phyloP scores from a whole-genome alignment of 345 rosid genomes.

The thale cress (Arabidopsis thaliana) region DNA sequence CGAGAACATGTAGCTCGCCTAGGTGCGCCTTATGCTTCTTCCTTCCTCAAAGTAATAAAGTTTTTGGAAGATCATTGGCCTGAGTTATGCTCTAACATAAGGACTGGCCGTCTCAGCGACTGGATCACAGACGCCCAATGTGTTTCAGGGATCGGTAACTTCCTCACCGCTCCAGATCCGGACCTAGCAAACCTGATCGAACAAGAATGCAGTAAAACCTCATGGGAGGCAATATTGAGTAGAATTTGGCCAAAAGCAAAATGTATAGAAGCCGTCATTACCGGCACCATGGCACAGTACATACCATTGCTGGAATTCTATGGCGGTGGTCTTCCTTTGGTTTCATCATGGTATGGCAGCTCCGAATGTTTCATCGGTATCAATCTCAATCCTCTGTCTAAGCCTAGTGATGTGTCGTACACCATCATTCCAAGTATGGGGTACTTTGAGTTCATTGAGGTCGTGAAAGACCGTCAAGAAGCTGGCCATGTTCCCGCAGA shows the following conservation, averaged over 20 bases:
- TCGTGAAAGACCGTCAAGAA: constrained; percentile 53
- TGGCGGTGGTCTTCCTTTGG: constrained; percentile 75
- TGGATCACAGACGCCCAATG: constrained; percentile 82
- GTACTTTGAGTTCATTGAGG: constrained; percentile 78
- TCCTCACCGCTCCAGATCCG: constrained; percentile 53
- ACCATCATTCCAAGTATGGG: constrained; percentile 82
- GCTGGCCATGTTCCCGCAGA: constrained; percentile 18
- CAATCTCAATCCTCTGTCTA: constrained; percentile 65
- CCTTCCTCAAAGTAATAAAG: constrained; percentile 80
- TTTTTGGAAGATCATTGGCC: constrained; percentile 75
- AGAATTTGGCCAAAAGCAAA: constrained; percentile 82
- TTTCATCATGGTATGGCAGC: constrained; percentile 75
- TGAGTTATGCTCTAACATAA: constrained; percentile 73
- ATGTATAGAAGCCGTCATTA: constrained; percentile 73
- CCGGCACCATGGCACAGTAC: constrained; percentile 94
- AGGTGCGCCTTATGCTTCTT: constrained; percentile 87
- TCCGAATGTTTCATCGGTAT: constrained; percentile 85
- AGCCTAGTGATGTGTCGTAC: constrained; percentile 79
- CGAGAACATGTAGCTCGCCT: constrained; percentile 66
- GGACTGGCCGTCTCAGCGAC: constrained; percentile 61
- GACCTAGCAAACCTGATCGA: constrained; percentile 60
- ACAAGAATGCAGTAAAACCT: constrained; percentile 51
- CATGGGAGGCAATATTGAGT: constrained; percentile 83
- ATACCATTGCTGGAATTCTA: constrained; percentile 73
- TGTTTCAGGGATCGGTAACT: constrained; percentile 47